phyloP scores from a whole-genome alignment of 768 basidiomycete species.

The Mrakia hoshinonis region DNA sequence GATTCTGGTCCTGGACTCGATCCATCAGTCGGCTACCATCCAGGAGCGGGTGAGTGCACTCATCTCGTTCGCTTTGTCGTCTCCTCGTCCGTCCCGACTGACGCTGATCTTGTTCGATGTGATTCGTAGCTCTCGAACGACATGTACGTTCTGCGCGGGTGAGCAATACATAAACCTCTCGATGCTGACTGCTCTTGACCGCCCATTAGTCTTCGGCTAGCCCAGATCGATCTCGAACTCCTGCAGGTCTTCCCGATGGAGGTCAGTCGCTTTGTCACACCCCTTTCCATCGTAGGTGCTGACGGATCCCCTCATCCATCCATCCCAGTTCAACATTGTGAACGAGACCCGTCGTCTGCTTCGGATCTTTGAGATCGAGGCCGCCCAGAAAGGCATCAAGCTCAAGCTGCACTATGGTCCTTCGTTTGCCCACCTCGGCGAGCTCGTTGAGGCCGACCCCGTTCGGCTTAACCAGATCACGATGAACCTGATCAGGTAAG shows the following conservation, averaged over 20 bases:
- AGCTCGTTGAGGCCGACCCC: constrained; percentile 9
- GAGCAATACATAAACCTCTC: background rate
- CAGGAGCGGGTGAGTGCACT: constrained; percentile 2
- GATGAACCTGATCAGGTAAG: constrained; percentile 2
- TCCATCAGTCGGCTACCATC: constrained; percentile 12
- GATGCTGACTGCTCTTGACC: background rate
- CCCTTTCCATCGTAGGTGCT: too few species aligned
- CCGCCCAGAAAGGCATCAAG: constrained; percentile 4
- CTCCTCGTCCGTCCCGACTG: background rate
- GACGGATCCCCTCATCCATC: background rate
- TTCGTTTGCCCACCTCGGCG: constrained; percentile 5
- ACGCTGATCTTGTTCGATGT: background rate
- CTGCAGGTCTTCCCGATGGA: background rate
- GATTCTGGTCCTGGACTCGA: constrained; percentile 16
- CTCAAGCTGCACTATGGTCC: constrained; percentile 6
- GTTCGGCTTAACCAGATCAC: constrained; percentile 8
- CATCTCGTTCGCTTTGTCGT: too few species aligned
- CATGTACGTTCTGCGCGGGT: background rate
- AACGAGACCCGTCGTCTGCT: background rate
- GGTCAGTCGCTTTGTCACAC: background rate
- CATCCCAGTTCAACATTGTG: constrained; percentile 8
- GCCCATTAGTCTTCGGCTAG: background rate
- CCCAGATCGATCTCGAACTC: constrained; percentile 9
- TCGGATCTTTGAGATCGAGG: constrained; percentile 11
- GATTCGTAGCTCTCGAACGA: background rate